phyloP scores from a whole-genome alignment of 352 stramenopile species.

The Globisporangium paddicum region DNA sequence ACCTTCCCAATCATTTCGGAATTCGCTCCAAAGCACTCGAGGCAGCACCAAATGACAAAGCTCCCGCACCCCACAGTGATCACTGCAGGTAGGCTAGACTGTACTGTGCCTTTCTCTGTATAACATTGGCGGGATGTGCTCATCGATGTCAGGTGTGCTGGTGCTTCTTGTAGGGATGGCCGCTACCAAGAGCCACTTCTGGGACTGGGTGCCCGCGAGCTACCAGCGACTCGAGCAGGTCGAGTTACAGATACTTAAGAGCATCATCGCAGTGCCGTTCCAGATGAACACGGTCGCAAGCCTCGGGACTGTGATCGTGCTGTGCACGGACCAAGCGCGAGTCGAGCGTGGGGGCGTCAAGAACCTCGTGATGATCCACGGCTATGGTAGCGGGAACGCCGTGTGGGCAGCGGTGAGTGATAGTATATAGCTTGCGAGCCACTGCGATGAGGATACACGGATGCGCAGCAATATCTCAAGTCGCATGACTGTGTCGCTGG shows the following conservation, averaged over 20 bases:
- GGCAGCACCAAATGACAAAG: conserved; percentile 2
- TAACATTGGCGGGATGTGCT: conserved; percentile 9
- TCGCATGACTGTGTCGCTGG: too few relatives aligned
- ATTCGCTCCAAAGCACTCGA: too few relatives aligned
- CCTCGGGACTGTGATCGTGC: conserved; percentile 76
- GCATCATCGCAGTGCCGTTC: conserved; percentile 39
- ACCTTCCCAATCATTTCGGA: too few relatives aligned
- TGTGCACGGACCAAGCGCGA: conserved; percentile 56
- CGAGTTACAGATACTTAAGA: conserved; percentile 59
- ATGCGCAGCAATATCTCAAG: too few relatives aligned
- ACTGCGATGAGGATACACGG: too few relatives aligned
- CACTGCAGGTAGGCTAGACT: conserved; percentile 39
- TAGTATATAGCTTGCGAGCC: too few relatives aligned
- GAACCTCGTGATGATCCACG: conserved; percentile 80
- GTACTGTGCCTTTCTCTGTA: not conserved
- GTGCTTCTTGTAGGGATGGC: conserved; percentile 55
- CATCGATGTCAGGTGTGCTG: conserved; percentile 30
- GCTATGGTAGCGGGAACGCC: conserved; percentile 76
- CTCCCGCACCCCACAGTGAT: conserved; percentile 26
- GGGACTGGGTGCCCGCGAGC: conserved; percentile 75
- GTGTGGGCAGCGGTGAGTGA: conserved; percentile 62
- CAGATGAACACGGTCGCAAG: conserved; percentile 77
- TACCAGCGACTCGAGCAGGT: conserved; percentile 54
- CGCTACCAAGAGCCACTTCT: conserved; percentile 48
- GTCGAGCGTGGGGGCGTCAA: conserved; percentile 29